Evolutionary conservation across 2,329 filamentous ascomycete species (phyloP).

Genomic region (Eutypa lata): DNA sequence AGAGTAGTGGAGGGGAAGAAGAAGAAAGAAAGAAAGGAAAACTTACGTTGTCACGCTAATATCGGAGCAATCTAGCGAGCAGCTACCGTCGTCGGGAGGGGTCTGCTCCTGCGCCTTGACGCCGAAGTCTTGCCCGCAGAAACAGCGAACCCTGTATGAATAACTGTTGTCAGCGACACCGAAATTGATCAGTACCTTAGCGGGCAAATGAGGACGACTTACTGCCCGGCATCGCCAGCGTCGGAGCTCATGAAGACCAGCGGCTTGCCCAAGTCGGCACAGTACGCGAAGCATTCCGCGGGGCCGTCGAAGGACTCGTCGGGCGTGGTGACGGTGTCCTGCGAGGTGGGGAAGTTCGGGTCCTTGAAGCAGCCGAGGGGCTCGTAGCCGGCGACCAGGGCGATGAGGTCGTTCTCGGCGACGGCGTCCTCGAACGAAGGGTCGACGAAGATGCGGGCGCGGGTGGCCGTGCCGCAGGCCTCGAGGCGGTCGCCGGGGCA

Average conservation of each 20-base stretch:
- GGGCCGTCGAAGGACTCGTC: background rate
- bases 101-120: background rate
- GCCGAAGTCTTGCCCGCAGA: slow-evolving; percentile 6
- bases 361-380: slow-evolving; percentile 25
- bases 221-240: background rate
- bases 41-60: slow-evolving; percentile 2
- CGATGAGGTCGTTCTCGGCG: background rate
- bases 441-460: slow-evolving; percentile 24
- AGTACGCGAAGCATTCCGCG: slow-evolving; percentile 9
- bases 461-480: slow-evolving; percentile 21
- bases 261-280: slow-evolving; percentile 12
- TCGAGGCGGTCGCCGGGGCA: slow-evolving; percentile 24
- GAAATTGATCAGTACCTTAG: too few relatives aligned
- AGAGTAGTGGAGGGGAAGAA: too few relatives aligned
- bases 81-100: background rate
- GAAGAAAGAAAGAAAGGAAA: too few relatives aligned
- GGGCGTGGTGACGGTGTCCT: slow-evolving; percentile 1
- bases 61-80: slow-evolving; percentile 3
- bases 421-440: slow-evolving; percentile 20
- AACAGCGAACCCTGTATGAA: slow-evolving; percentile 7
- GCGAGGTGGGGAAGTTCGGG: slow-evolving; percentile 12
- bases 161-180: too few relatives aligned
- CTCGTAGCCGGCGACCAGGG: slow-evolving; percentile 12
- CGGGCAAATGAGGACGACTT: background rate
- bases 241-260: slow-evolving; percentile 6